Evolutionary conservation across 2,329 filamentous ascomycete species (phyloP), one percentile per base, ranked within the genome.

Genomic region (Chaetomiaceae sp.): DNA sequence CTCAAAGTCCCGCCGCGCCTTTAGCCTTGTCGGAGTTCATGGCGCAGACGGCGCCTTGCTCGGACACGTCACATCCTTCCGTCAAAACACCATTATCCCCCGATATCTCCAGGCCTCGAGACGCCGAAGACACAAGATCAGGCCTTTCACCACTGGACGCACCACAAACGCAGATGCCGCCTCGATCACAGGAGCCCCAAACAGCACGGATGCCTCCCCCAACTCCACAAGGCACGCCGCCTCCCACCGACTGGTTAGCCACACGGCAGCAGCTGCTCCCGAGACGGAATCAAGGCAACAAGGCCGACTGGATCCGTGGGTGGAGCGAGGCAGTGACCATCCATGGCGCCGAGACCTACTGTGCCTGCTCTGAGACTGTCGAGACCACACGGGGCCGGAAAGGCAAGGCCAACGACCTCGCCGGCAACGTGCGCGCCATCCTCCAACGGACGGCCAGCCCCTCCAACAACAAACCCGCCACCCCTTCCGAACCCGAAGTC

Each of bases 231-330:
- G 36, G 50, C 6, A 22, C 43, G 6, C 37, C 48, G 9, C 39
- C 48, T 9, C 36, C 42, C 6, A 33, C 39, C 17, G 49, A 59
- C 48, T 60, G 58, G 58, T 48, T 52, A 7, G 48, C 51, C 6
- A 58, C 49, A 1, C 49, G 58, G 19, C 49, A 47, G 9, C 56
- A 58, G 38, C 52, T 58, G 7, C 48, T 56, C n/a, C 56, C 58
- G 1, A 50, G 54, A 12, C 47, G 37, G 22, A 54, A 54, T 19
- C 48, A 53, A 32, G 55, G 55, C 32, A 58, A 50, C 12, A 58
- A 56, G 38, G 56, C 50, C 17, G 56, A 59, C 29, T 59, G 56
- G 56, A 55, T 60, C 20, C 51, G 54, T 19, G 55, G 56, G 34
- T 60, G 58, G 58, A 58, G 56, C 40, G 45, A 53, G 11, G 51